Percentiles rank a stretch among this genome's conserved stretches.
Conservation (phyloP, 495 filamentous ascomycete genomes). For the Neurospora sp. region DNA sequence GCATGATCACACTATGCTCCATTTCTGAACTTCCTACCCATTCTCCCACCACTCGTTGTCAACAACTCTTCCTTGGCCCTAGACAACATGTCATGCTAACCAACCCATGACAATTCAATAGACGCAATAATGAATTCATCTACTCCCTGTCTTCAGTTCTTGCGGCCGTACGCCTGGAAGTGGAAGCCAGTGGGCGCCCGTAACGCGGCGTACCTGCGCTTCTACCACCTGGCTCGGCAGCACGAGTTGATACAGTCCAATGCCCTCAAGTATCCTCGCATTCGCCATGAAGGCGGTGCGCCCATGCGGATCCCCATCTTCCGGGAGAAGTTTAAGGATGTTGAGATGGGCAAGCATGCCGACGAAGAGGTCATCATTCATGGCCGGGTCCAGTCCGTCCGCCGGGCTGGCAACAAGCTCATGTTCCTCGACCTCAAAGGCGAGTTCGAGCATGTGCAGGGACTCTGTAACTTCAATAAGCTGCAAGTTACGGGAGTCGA, state of each 20-base stretch:
- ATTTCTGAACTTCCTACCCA: constrained; percentile 32
- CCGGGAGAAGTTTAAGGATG: constrained; percentile 22
- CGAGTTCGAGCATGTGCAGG: constrained; percentile 61
- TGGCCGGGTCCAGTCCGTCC: constrained; percentile 35
- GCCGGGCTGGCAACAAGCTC: constrained; percentile 52
- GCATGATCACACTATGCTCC: constrained; percentile 49
- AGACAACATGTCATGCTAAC: neutral
- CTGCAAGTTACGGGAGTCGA: constrained; percentile 33
- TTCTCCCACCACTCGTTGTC: neutral
- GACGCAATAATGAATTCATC: constrained; percentile 26
- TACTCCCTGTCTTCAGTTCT: constrained; percentile 32
- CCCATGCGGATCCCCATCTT: constrained; percentile 29
- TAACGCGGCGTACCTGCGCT: constrained; percentile 31
- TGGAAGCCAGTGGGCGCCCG: constrained; percentile 17
- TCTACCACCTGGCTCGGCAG: constrained; percentile 30
- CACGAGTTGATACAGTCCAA: constrained; percentile 21
- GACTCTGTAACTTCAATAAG: constrained; percentile 54
- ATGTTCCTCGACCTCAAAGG: constrained; percentile 72
- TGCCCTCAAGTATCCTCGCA: constrained; percentile 31
- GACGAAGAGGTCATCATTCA: constrained; percentile 34
- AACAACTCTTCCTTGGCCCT: neutral
- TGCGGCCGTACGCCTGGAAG: constrained; percentile 42
- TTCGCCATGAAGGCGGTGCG: constrained; percentile 13
- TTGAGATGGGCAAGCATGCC: constrained; percentile 15
- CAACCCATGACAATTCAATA: neutral